Conservation (phyloP, 345 rosid species). For the Chamaenerion angustifolium region DNA sequence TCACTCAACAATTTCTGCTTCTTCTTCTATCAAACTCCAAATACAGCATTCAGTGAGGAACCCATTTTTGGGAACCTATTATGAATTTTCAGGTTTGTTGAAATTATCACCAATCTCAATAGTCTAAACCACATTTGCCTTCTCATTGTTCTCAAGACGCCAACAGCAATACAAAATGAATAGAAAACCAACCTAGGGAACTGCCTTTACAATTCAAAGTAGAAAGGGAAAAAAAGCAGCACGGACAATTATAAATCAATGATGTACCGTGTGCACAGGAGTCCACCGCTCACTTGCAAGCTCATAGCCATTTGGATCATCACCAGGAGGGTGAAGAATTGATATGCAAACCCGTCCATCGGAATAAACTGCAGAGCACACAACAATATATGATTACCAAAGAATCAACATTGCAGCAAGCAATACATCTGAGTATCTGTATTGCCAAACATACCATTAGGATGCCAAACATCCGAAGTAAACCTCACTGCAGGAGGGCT, state of each 20-base stretch:
- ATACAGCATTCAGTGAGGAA: no score
- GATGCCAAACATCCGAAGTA: constrained; percentile 95
- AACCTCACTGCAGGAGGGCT: constrained; percentile 89
- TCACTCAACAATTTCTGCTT: no score
- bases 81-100: no score
- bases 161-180: no score
- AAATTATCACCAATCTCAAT: no score
- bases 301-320: constrained; percentile 94
- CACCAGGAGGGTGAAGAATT: constrained; percentile 97
- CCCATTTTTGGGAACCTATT: no score
- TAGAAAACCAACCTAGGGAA: no score
- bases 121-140: no score
- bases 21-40: no score
- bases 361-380: constrained; percentile 41
- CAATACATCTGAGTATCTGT: neutral
- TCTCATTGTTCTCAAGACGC: no score
- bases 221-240: neutral
- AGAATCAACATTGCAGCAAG: neutral
- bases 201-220: neutral
- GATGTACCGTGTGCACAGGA: constrained; percentile 86
- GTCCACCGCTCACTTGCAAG: constrained; percentile 97
- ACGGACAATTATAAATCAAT: neutral
- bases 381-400: neutral
- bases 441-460: constrained; percentile 44
- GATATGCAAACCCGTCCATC: constrained; percentile 98